These are phyloP conservation scores for Pseudonitzschia delicatissima DNA, from an alignment of 108 stramenopile genomes.

Conservation along the genomic window DNA sequence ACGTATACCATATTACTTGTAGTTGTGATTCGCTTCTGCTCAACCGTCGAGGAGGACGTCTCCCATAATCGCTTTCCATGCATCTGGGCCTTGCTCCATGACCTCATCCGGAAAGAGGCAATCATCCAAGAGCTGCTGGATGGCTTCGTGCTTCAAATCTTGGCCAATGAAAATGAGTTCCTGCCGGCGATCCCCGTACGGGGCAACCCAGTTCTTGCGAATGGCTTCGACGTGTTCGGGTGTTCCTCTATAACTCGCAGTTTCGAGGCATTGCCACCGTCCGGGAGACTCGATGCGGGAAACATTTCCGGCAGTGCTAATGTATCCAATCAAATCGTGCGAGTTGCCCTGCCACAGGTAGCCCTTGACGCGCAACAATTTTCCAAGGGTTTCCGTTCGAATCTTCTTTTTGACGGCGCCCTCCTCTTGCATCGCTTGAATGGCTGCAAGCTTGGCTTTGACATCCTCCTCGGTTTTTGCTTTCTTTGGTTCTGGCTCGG, in stretches of 20 bases:
- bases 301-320: slow-evolving; percentile 3
- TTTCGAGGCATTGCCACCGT: neutral
- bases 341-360: slow-evolving; percentile 87
- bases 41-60: neutral
- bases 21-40: no score
- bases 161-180: slow-evolving; percentile 91
- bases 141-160: slow-evolving; percentile 53
- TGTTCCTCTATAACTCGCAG: neutral
- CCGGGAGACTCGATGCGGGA: neutral
- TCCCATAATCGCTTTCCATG: slow-evolving; percentile 4
- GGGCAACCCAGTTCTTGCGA: slow-evolving; percentile 5
- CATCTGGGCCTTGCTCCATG: neutral
- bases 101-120: slow-evolving; percentile 13
- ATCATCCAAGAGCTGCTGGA: slow-evolving; percentile 34
- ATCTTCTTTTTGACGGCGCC: slow-evolving; percentile 38
- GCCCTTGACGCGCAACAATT: slow-evolving; percentile 75
- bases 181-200: slow-evolving; percentile 89
- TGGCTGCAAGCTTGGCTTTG: slow-evolving; percentile 32
- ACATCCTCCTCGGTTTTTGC: neutral
- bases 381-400: slow-evolving; percentile 19
- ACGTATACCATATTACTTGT: no score
- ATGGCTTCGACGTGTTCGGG: neutral
- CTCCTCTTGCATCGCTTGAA: slow-evolving; percentile 20
- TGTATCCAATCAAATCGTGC: slow-evolving; percentile 26
- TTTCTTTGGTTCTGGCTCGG: slow-evolving; percentile 32